A percentile compares a stretch with the other conserved stretches of the same genome.
Conservation (phyloP, 202 grass and related monocot genomes). For the Saccharum hybrid region DNA sequence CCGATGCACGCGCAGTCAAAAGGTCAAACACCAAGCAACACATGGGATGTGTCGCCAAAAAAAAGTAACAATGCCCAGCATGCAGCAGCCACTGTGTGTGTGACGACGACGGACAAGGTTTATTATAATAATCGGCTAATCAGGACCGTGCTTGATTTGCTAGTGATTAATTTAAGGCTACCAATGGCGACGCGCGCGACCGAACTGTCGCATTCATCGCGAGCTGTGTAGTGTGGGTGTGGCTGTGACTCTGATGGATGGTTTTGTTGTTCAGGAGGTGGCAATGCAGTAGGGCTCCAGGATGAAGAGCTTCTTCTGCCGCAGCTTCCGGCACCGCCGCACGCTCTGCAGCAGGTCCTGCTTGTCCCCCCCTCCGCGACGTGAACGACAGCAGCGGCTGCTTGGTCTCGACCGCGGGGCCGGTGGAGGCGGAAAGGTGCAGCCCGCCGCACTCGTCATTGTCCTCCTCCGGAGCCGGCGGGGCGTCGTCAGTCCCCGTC, state of each 20-base stretch:
- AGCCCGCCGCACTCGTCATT: too few species aligned
- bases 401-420: too few species aligned
- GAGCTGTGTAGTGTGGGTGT: background rate
- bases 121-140: slow-evolving; percentile 47
- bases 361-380: slow-evolving; percentile 37
- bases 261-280: slow-evolving; percentile 41
- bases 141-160: slow-evolving; percentile 39
- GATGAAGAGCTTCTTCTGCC: slow-evolving; percentile 72
- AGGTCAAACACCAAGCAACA: slow-evolving; percentile 32
- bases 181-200: slow-evolving; percentile 20
- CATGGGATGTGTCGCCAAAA: slow-evolving; percentile 45
- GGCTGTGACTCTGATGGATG: too few species aligned
- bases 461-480: too few species aligned
- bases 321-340: slow-evolving; percentile 71
- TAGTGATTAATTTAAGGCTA: slow-evolving; percentile 36
- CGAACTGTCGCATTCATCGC: slow-evolving; percentile 32
- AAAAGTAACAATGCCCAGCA: slow-evolving; percentile 5
- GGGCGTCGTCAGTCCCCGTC: background rate
- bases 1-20: slow-evolving; percentile 10
- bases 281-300: slow-evolving; percentile 88
- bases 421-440: too few species aligned
- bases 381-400: background rate
- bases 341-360: slow-evolving; percentile 71
- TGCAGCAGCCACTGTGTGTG: slow-evolving; percentile 54
- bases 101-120: slow-evolving; percentile 18